Conservation (phyloP, 208 protist species). For the Trypanosomatidae sp. region DNA sequence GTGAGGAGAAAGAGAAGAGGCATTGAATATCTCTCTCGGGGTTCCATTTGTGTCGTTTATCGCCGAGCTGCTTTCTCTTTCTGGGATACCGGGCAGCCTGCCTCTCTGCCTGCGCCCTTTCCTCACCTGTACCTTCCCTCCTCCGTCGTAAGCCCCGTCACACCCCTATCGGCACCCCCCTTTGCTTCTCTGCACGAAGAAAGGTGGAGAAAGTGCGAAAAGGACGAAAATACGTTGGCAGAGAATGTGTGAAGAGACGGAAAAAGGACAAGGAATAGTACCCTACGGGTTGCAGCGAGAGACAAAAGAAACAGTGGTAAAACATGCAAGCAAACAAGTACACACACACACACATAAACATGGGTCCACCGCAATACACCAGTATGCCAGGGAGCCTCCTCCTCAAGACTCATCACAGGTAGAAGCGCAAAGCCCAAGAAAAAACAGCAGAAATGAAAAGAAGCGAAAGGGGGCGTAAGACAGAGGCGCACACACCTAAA, state of each 20-base stretch:
- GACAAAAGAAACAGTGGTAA: conserved; percentile 5
- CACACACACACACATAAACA: neutral
- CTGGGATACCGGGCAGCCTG: neutral
- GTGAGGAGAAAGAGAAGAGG: neutral
- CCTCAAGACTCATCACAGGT: neutral
- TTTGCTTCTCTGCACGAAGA: neutral
- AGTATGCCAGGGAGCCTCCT: neutral
- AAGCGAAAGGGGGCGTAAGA: neutral
- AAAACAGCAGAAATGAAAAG: neutral
- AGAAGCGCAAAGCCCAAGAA: neutral
- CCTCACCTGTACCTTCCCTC: neutral
- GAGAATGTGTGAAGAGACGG: neutral
- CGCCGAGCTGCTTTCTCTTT: neutral
- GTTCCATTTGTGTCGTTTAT: neutral
- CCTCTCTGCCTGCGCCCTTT: neutral
- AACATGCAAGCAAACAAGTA: conserved; percentile 4
- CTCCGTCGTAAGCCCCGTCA: neutral
- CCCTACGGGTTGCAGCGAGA: neutral
- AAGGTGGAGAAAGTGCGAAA: conserved; percentile 4
- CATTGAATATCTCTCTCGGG: neutral
- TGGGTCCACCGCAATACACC: neutral
- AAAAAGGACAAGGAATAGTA: neutral
- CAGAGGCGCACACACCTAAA: neutral
- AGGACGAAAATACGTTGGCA: neutral
- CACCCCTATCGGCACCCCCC: neutral